Base-by-base conservation (phyloP, 805 yeast species). In the Yamadazyma kitorensis region DNA sequence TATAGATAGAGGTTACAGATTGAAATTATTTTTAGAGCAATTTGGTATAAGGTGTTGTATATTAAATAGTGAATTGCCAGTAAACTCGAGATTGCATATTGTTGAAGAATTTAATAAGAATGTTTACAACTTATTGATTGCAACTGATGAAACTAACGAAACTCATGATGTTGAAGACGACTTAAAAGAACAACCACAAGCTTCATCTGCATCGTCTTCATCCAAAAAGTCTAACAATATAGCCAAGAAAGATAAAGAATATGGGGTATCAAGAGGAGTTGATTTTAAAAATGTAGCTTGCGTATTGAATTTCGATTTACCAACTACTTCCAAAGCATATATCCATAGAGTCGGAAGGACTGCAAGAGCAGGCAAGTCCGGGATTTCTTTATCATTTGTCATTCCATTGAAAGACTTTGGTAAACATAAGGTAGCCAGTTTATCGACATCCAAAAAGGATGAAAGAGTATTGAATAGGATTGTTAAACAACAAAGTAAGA, bases 241-340 rank as follows among this genome's bases (percentile, higher is more conserved):
- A 57, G 39, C 52, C 4, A 67, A 64, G 37, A 69, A 73, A 38
- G 88, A 82, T 51, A 72, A 68, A 41, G 98, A 93, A 49, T 93
- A 83, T 54, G 95, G 97, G 44, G 97, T 89, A 26, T 84, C 96
- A 17, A 78, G 98, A 59, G 98, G 98, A 53, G 94, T 93, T 24
- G 98, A 93, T 62, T 93, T 93, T 70, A 81, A 76, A 50, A 91
- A 93, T 51, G 98, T 93, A 40, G 93, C 97, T 6, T 93, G 98
- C 65, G 98, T 93, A 6, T 68, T 93, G 45, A 93, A 93, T 61
- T 93, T 93, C 57, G 98, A 93, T 56, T 68, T 93, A 48, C 98
- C 98, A 25, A 75, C 86, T 3, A 80, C 94, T 7, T 81, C 97
- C 4, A 84, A 82, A 54, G 78, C 95, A 3, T 93, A 93, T 55